These are phyloP conservation scores for Venturia effusa DNA, from an alignment of 2,329 filamentous ascomycete genomes.

Conservation along the genomic window DNA sequence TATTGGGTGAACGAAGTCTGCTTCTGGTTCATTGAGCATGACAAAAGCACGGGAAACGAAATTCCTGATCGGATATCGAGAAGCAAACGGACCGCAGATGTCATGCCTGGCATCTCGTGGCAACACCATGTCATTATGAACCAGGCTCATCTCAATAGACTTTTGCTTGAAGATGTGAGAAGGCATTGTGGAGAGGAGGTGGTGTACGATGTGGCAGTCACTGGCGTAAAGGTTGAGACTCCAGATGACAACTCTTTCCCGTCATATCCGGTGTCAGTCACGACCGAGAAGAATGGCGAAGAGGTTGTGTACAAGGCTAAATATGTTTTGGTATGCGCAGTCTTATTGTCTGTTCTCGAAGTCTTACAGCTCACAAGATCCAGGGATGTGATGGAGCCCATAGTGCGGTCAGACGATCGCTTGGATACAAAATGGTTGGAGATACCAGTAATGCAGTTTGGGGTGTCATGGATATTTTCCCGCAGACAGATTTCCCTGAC, in stretches of 20 bases:
- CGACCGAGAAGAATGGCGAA: conserved; percentile 21
- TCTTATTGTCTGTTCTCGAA: not conserved
- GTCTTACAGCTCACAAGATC: not conserved
- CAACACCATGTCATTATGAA: conserved; percentile 60
- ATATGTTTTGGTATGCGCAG: conserved; percentile 25
- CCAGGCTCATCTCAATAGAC: conserved; percentile 56
- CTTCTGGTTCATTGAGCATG: conserved; percentile 28
- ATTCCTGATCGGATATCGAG: conserved; percentile 32
- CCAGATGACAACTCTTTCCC: conserved; percentile 27
- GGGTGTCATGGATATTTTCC: conserved; percentile 36
- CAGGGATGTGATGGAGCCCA: conserved; percentile 56
- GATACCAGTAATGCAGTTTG: conserved; percentile 44
- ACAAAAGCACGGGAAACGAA: conserved; percentile 9
- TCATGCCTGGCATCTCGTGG: conserved; percentile 47
- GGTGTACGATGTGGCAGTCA: conserved; percentile 45
- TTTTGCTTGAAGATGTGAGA: conserved; percentile 44
- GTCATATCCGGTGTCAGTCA: conserved; percentile 21
- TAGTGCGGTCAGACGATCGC: conserved; percentile 49
- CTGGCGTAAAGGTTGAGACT: conserved; percentile 32
- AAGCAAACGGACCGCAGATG: conserved; percentile 42
- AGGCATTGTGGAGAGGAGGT: conserved; percentile 33
- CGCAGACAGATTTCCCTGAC: conserved; percentile 44
- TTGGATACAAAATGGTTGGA: conserved; percentile 46
- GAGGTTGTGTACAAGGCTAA: conserved; percentile 25
- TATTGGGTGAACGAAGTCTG: conserved; percentile 57